These are phyloP conservation scores for Blastocystis sp. DNA, from an alignment of 352 stramenopile genomes.

Conservation along the genomic window DNA sequence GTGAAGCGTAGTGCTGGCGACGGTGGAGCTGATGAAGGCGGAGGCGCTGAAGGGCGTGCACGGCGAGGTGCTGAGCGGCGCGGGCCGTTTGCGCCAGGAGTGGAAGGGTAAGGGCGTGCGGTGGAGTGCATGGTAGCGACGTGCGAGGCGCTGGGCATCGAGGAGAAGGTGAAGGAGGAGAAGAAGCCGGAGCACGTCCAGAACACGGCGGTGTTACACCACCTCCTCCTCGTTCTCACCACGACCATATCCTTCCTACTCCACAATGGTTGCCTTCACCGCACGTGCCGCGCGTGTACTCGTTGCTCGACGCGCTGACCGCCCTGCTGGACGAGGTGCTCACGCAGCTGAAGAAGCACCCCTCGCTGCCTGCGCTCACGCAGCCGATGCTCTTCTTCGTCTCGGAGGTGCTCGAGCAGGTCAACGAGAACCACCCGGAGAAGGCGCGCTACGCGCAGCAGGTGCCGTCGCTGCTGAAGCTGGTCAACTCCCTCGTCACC, in stretches of 20 bases:
- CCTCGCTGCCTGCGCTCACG: background rate
- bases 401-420: background rate
- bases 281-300: background rate
- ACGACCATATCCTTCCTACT: background rate
- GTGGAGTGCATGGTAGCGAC: background rate
- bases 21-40: background rate
- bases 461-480: background rate
- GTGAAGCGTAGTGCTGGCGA: background rate
- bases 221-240: background rate
- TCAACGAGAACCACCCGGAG: background rate
- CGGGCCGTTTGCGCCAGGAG: background rate
- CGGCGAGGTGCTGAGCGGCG: background rate
- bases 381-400: background rate
- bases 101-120: background rate
- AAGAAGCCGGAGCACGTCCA: background rate
- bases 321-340: background rate
- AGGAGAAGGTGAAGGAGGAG: background rate
- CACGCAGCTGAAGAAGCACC: background rate
- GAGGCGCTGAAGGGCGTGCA: background rate
- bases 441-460: background rate
- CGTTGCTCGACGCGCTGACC: background rate
- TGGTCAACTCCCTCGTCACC: background rate
- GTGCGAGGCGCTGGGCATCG: background rate
- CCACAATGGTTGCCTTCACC: background rate
- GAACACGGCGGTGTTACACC: background rate